Base-by-base conservation (phyloP, 371 early-diverging fungal species). In the Mucor mucedo region DNA sequence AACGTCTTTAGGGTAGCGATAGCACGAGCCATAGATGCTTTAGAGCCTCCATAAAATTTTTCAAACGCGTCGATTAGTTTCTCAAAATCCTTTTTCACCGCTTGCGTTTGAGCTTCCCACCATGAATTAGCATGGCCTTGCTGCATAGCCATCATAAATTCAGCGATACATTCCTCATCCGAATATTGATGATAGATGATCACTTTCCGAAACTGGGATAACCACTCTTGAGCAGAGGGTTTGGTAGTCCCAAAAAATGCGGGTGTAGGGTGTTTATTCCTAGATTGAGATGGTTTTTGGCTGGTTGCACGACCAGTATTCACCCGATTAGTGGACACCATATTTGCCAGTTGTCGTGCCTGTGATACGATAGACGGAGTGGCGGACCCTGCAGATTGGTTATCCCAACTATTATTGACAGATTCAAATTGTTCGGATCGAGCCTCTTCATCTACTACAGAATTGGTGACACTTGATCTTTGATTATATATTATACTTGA, bases 91-190 rank as follows among this genome's bases (percentile, higher is more conserved):
- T 5, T 14, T 21, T 48, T 6, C 9, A 21, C 9, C 2, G 14
- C 27, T 9, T 48, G 9, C 27, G 21, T 8, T 5, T 21, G 27
- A 21, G 49, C 8, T 21, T 21, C 6, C 49, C 49, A 21, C 21
- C 21, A 21, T 1, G 21, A 21, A 21, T 21, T 21, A 21, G 21
- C 21, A 21, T 21, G 21, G 3, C 49, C 49, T 5, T 27, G 49
- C 49, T 27, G 49, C 49, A 48, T 48, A 21, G 49, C n/a, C 27
- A 48, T 48, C 49, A 48, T 48, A n/a, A 48, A 6, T 27, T 48
- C 49, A 9, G 28, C 8, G 1, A 14, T 21, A 48, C 27, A n/a
- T 6, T 8, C 49, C 9, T 48, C 49, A 21, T 14, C 9, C 3
- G 27, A 21, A 21, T 21, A 48, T 9, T 9, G 9, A 27, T 48